Evolutionary conservation across 140 eudicot species (phyloP).

Genomic region (Stevia rebaudiana): DNA sequence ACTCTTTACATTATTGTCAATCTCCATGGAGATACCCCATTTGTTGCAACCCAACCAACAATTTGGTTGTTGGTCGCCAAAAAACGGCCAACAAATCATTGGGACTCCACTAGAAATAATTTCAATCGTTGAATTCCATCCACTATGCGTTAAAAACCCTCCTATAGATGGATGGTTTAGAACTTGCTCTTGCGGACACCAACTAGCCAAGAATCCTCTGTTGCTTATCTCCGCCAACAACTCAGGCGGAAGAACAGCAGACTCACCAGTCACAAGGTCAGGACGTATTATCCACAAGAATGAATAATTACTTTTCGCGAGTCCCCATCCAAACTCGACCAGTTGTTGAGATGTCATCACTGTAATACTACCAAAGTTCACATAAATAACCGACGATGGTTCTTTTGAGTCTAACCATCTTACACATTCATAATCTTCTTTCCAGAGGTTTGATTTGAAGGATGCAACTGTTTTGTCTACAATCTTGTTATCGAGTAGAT

Average conservation of each 20-base stretch:
- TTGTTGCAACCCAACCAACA: constrained; percentile 36
- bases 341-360: constrained; percentile 34
- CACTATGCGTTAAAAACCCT: constrained; percentile 46
- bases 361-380: constrained; percentile 49
- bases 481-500: constrained; percentile 12
- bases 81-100: constrained; percentile 58
- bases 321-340: constrained; percentile 49
- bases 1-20: constrained; percentile 28
- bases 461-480: constrained; percentile 8
- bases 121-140: too few relatives aligned
- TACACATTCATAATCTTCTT: constrained; percentile 32
- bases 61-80: constrained; percentile 45
- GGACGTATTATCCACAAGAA: constrained; percentile 56
- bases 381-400: constrained; percentile 37
- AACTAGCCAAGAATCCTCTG: constrained; percentile 36
- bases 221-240: constrained; percentile 22
- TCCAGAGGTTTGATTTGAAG: constrained; percentile 40
- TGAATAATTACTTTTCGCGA: constrained; percentile 31
- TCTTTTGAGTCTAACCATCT: constrained; percentile 39
- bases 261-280: constrained; percentile 38
- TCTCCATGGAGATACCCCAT: constrained; percentile 51
- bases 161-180: constrained; percentile 37
- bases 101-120: constrained; percentile 40
- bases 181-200: constrained; percentile 47
- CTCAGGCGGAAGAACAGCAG: constrained; percentile 30